Conservation (phyloP, 768 basidiomycete species). For the Clitopilus hobsonii region DNA sequence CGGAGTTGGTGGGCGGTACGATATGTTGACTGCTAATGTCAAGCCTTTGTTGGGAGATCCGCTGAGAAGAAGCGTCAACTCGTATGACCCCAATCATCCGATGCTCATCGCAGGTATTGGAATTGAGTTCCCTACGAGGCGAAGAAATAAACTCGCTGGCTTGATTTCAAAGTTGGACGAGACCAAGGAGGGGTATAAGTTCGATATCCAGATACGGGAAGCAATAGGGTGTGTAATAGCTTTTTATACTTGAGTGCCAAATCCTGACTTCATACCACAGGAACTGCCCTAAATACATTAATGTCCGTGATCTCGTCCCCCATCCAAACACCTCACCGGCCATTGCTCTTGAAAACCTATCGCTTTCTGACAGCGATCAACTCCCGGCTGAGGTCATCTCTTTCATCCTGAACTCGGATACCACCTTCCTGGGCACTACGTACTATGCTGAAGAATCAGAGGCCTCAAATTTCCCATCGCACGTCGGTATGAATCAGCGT, state of each 20-base stretch:
- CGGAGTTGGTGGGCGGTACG: constrained; percentile 23
- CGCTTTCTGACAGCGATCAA: constrained; percentile 29
- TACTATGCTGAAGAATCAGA: constrained; percentile 38
- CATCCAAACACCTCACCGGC: constrained; percentile 32
- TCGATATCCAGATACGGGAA: constrained; percentile 47
- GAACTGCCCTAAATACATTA: constrained; percentile 72
- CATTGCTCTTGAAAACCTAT: constrained; percentile 27
- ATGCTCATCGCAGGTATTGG: constrained; percentile 53
- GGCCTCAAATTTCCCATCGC: constrained; percentile 41
- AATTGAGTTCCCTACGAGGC: constrained; percentile 49
- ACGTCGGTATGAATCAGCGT: constrained; percentile 60
- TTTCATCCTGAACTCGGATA: constrained; percentile 47
- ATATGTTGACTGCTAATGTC: constrained; percentile 33
- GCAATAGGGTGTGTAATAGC: constrained; percentile 46
- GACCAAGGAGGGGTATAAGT: constrained; percentile 20
- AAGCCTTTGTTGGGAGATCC: constrained; percentile 55
- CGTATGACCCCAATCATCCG: not conserved
- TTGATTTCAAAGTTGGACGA: constrained; percentile 27
- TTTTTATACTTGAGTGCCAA: not conserved
- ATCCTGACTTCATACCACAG: constrained; percentile 21
- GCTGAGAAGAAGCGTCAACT: constrained; percentile 29
- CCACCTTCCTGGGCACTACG: constrained; percentile 50
- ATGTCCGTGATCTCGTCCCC: constrained; percentile 45
- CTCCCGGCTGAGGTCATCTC: constrained; percentile 45
- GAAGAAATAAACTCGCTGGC: constrained; percentile 64